These are phyloP conservation scores for Trichosporon sp. DNA, from an alignment of 1,284 basidiomycete species.

Conservation along the genomic window DNA sequence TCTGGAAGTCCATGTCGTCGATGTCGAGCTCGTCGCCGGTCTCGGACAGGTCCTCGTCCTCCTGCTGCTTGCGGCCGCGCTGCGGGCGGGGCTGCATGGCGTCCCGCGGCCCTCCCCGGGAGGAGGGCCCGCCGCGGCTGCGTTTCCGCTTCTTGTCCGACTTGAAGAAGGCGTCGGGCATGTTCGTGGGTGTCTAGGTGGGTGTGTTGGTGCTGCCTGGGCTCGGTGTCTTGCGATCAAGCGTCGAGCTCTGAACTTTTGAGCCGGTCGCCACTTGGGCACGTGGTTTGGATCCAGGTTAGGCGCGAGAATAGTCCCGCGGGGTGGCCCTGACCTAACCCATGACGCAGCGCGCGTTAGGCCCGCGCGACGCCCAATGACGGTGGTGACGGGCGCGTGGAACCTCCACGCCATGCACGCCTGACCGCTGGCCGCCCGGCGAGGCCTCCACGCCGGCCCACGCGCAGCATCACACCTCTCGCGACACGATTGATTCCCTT, in stretches of 20 bases:
- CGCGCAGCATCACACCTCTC: not conserved
- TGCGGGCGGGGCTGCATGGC: not conserved
- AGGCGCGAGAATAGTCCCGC: not conserved
- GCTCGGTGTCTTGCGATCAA: not conserved
- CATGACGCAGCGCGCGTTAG: not conserved
- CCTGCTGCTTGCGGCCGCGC: constrained; percentile 3
- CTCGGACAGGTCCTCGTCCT: constrained; percentile 66
- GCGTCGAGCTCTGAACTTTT: constrained; percentile 3
- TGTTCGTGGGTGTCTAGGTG: constrained; percentile 34
- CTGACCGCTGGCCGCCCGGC: no score
- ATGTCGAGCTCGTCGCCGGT: constrained; percentile 57
- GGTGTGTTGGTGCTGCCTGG: not conserved
- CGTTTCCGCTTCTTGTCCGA: constrained; percentile 65
- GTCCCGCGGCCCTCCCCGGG: constrained; percentile 8
- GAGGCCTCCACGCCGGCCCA: not conserved
- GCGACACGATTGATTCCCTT: constrained; percentile 6
- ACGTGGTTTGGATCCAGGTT: not conserved
- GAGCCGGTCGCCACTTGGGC: not conserved
- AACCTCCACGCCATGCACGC: constrained; percentile 5
- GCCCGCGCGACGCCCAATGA: not conserved
- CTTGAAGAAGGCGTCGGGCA: constrained; percentile 79
- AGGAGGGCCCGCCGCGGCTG: constrained; percentile 28
- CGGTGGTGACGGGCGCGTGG: not conserved
- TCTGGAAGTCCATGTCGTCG: constrained; percentile 69
- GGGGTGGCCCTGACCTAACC: not conserved